These are phyloP conservation scores for Magnolia officinalis DNA, from an alignment of 164 flowering plant genomes.

Conservation along the genomic window DNA sequence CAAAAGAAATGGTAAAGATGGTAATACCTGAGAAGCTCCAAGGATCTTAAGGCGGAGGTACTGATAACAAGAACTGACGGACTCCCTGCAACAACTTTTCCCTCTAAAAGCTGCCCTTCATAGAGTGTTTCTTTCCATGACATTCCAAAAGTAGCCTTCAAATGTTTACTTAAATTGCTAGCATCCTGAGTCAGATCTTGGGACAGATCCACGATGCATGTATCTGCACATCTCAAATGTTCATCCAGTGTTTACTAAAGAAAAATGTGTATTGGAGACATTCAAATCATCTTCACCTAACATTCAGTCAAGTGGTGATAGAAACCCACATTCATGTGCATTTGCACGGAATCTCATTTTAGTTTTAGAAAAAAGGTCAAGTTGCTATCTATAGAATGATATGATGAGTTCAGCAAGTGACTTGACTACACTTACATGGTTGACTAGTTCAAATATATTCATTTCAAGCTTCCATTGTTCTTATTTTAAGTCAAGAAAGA, in stretches of 20 bases:
- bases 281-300: not conserved
- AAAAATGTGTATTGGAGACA: not conserved
- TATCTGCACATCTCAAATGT: conserved; percentile 33
- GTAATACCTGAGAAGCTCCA: conserved; percentile 71
- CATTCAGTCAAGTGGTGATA: not conserved
- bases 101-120: conserved; percentile 49
- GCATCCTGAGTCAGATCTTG: conserved; percentile 40
- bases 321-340: no score
- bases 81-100: conserved; percentile 62
- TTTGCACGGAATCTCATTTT: no score
- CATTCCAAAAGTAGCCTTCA: conserved; percentile 62
- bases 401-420: no score
- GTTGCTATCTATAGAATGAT: no score
- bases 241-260: not conserved
- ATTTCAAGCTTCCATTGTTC: no score
- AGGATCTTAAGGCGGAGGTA: conserved; percentile 72
- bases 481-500: no score
- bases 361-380: no score
- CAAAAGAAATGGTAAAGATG: not conserved
- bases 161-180: conserved; percentile 37
- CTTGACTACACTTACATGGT: no score
- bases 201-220: conserved; percentile 50
- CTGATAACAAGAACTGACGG: conserved; percentile 73
- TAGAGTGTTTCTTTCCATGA: conserved; percentile 68
- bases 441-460: no score